phyloP scores from a whole-genome alignment of 2,329 filamentous ascomycete genomes.

The Talaromyces sp. region DNA sequence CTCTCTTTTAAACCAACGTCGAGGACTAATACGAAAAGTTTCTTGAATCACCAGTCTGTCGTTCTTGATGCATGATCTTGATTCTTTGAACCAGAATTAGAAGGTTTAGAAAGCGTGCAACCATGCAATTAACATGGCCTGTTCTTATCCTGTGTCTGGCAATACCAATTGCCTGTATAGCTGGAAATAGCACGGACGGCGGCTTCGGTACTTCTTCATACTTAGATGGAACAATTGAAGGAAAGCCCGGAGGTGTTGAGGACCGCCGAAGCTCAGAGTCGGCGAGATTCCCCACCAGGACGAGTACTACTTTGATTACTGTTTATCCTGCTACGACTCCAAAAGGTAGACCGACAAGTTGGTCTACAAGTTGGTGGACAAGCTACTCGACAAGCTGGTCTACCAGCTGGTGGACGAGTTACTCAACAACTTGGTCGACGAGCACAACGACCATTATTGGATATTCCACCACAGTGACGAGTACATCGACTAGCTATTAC shows the following conservation, averaged over 20 bases:
- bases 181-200: not conserved
- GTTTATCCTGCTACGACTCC: no score
- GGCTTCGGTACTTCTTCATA: not conserved
- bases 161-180: not conserved
- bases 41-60: not conserved
- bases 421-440: conserved; percentile 2
- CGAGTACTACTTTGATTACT: no score
- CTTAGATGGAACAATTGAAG: not conserved
- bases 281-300: no score
- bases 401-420: not conserved
- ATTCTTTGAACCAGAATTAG: not conserved
- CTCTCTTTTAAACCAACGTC: not conserved
- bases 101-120: not conserved
- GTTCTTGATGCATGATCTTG: not conserved
- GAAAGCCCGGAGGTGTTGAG: no score
- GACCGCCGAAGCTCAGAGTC: no score
- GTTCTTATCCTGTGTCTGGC: not conserved
- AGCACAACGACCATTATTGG: not conserved
- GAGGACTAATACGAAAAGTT: not conserved
- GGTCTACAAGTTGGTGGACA: not conserved
- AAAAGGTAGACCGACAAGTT: not conserved
- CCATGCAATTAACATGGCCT: not conserved
- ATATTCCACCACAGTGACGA: not conserved
- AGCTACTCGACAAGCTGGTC: not conserved
- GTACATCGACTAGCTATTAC: not conserved